Conservation (phyloP, 75 land plant species). For the Picea sitchensis region DNA sequence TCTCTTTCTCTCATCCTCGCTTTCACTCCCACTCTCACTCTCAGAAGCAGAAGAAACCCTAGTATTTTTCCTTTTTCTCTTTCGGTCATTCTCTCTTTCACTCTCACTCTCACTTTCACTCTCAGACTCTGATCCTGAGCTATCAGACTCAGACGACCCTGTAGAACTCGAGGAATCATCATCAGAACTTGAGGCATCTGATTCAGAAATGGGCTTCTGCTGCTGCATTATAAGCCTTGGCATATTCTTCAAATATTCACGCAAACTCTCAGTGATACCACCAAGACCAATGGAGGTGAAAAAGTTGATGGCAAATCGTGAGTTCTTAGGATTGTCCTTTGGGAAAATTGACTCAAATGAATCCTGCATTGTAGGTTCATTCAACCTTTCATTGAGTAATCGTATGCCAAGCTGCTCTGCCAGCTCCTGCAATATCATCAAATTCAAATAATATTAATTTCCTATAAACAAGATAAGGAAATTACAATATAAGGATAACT, state of each 20-base stretch:
- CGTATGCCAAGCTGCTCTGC: constrained; percentile 82
- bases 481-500: too few species aligned
- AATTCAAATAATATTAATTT: background rate
- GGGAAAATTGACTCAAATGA: constrained; percentile 82
- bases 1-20: background rate
- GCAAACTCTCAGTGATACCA: constrained; percentile 83
- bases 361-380: constrained; percentile 78
- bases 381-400: constrained; percentile 72
- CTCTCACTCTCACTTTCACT: constrained; percentile 14
- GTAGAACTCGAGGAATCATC: constrained; percentile 3
- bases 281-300: constrained; percentile 94
- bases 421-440: constrained; percentile 41
- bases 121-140: constrained; percentile 25
- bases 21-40: background rate
- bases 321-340: constrained; percentile 78
- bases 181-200: constrained; percentile 19
- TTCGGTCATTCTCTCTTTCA: background rate
- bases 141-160: constrained; percentile 18
- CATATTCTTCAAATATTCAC: constrained; percentile 91
- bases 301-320: constrained; percentile 82
- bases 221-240: constrained; percentile 88
- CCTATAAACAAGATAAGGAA: background rate
- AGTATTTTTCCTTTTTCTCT: background rate
- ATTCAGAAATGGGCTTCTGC: constrained; percentile 48
- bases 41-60: background rate